These are phyloP conservation scores for Epicoccum sorghinum DNA, from an alignment of 2,329 filamentous ascomycete genomes.

Conservation along the genomic window DNA sequence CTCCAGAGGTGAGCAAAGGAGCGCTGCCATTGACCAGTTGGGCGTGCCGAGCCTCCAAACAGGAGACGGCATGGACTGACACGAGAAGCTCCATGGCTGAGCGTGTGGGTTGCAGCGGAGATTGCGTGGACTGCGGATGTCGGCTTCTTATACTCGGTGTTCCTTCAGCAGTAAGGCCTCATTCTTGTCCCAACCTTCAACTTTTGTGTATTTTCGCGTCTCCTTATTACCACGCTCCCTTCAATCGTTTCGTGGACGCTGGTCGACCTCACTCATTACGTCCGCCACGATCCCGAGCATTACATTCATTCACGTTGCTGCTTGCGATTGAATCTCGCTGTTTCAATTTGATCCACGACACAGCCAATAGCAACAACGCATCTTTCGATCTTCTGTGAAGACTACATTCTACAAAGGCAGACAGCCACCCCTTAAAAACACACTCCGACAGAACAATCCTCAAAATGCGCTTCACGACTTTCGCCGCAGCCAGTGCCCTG, in stretches of 20 bases:
- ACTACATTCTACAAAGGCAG: constrained; percentile 23
- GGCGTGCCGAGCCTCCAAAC: constrained; percentile 27
- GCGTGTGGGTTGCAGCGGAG: constrained; percentile 30
- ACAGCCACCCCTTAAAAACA: neutral
- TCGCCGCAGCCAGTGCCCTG: constrained; percentile 38
- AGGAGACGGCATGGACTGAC: constrained; percentile 26
- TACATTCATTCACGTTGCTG: constrained; percentile 35
- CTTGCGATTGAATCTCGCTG: constrained; percentile 21
- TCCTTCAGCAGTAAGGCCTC: constrained; percentile 22
- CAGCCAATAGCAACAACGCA: constrained; percentile 9
- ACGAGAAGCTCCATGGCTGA: constrained; percentile 30
- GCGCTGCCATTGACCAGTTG: constrained; percentile 34
- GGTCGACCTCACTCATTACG: constrained; percentile 38
- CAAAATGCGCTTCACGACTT: constrained; percentile 41
- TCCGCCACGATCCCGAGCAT: constrained; percentile 26
- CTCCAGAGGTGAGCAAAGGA: constrained; percentile 31
- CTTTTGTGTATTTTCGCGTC: constrained; percentile 29
- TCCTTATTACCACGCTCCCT: constrained; percentile 35
- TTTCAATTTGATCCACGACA: constrained; percentile 17
- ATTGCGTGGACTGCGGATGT: constrained; percentile 32
- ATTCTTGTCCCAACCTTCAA: constrained; percentile 37
- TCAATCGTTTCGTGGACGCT: constrained; percentile 32
- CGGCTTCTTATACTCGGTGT: constrained; percentile 35
- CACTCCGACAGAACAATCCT: constrained; percentile 8
- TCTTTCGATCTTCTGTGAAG: constrained; percentile 40